Evolutionary conservation across 495 filamentous ascomycete species (phyloP).

Genomic region (Neurospora tetraspora): DNA sequence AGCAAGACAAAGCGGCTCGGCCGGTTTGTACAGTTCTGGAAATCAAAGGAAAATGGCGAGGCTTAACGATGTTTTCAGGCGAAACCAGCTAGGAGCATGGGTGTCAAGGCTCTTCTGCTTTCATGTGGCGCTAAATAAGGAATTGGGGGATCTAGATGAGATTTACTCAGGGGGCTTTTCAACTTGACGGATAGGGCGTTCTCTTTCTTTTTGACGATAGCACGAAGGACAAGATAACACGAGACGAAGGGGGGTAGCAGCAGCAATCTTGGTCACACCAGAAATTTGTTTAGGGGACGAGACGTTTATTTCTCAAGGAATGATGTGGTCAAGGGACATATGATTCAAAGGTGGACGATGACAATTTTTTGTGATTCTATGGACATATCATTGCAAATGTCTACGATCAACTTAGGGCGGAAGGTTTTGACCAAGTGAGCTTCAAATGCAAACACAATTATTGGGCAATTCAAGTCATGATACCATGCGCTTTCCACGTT

Average conservation of each 20-base stretch:
- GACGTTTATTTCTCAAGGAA: slow-evolving; percentile 16
- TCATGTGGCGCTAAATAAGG: slow-evolving; percentile 1
- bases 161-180: slow-evolving; percentile 12
- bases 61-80: slow-evolving; percentile 4
- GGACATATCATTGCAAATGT: slow-evolving; percentile 30
- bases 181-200: slow-evolving; percentile 12
- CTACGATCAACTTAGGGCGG: background rate
- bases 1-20: slow-evolving; percentile 67
- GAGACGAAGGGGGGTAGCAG: slow-evolving; percentile 1
- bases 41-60: slow-evolving; percentile 33
- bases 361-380: slow-evolving; percentile 25
- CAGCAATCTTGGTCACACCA: background rate
- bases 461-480: background rate
- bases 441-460: background rate
- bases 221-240: slow-evolving; percentile 24
- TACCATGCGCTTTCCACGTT: background rate
- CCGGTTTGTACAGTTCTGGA: slow-evolving; percentile 80
- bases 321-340: slow-evolving; percentile 21
- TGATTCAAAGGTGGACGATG: slow-evolving; percentile 21
- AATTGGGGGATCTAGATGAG: background rate
- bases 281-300: slow-evolving; percentile 6
- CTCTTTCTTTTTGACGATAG: slow-evolving; percentile 25
- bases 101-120: background rate
- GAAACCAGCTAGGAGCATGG: background rate
- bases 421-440: background rate